These are phyloP conservation scores for Diaporthe sp. DNA, from an alignment of 2,329 filamentous ascomycete species.

Conservation along the genomic window DNA sequence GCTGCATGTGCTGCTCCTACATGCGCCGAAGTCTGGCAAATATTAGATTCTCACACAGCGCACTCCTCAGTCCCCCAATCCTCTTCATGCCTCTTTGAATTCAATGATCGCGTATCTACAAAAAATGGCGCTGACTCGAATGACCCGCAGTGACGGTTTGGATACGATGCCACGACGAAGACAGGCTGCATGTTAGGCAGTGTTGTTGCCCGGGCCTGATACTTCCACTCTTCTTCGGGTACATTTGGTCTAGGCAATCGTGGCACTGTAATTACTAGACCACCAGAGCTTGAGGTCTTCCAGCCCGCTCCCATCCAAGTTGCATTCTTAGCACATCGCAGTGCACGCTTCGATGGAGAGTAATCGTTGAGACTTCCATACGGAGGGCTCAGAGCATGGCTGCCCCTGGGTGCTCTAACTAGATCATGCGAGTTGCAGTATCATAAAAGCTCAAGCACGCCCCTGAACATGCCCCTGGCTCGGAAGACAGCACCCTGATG, in stretches of 20 bases:
- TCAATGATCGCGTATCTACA: not conserved
- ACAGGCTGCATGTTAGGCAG: not conserved
- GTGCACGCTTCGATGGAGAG: not conserved
- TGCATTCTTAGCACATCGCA: not conserved
- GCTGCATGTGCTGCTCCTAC: not conserved
- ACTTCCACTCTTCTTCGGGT: not conserved
- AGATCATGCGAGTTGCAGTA: too few species aligned
- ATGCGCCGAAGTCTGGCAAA: too few species aligned
- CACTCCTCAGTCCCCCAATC: too few species aligned
- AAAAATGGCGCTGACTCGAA: not conserved
- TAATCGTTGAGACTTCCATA: not conserved
- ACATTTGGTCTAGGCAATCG: not conserved
- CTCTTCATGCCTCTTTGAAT: not conserved
- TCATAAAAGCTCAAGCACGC: not conserved
- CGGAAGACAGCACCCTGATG: too few species aligned
- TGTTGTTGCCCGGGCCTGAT: not conserved
- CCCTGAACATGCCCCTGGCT: not conserved
- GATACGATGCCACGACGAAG: not conserved
- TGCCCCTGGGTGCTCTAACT: too few species aligned
- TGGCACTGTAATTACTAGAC: not conserved
- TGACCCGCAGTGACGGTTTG: not conserved
- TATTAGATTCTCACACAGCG: too few species aligned
- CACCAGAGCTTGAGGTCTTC: not conserved
- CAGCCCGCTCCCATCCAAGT: not conserved
- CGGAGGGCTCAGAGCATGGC: too few species aligned